Base-by-base conservation (phyloP, 2,329 filamentous ascomycete species). In the Botrytis paeoniae region DNA sequence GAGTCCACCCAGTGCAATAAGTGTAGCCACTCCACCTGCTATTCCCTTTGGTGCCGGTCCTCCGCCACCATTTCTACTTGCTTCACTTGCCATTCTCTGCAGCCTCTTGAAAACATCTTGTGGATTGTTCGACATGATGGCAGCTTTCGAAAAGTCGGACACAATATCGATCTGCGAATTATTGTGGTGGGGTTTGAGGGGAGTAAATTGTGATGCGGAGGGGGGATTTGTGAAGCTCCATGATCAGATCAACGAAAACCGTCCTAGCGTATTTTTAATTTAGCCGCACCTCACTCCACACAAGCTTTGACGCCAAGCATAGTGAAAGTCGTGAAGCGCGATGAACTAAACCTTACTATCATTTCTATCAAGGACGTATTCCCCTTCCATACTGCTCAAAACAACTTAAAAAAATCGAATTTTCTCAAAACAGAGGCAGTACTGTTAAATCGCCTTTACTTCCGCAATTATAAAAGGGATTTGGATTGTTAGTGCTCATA, bases 31-130 rank as follows among this genome's bases (percentile, higher is more conserved):
- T 76, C 88, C 88, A 74, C 86, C 85, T 62, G 88, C 83, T 63
- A 88, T 81, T 74, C 85, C 84, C 79, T 83, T 86, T 51, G 87
- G 87, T 74, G 83, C 81, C 25, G 78, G 78, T 69, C 79, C 79
- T 18, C 76, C 76, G 74, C 84, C 84, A 29, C 85, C 85, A 63
- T 9, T 43, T 74, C 83, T 81, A 70, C 87, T 86, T 77, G 86
- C 85, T 80, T 87, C 85, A 77, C 91, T 85, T 75, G 89, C 87
- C 79, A 86, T 86, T 83, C 91, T 89, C 77, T 79, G 75, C 6
- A 93, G 84, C 79, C 87, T 86, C 82, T 86, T 85, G 87, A 89
- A 92, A 78, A 89, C 86, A 82, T 93, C 89, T 80, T 88, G 86
- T 70, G 90, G 90, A 81, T 90, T 68, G 29, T 68, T 89, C 77